Evolutionary conservation across 768 basidiomycete genomes (phyloP), one percentile per base, ranked within the genome.

Genomic region (Leucocoprinus leucothites): DNA sequence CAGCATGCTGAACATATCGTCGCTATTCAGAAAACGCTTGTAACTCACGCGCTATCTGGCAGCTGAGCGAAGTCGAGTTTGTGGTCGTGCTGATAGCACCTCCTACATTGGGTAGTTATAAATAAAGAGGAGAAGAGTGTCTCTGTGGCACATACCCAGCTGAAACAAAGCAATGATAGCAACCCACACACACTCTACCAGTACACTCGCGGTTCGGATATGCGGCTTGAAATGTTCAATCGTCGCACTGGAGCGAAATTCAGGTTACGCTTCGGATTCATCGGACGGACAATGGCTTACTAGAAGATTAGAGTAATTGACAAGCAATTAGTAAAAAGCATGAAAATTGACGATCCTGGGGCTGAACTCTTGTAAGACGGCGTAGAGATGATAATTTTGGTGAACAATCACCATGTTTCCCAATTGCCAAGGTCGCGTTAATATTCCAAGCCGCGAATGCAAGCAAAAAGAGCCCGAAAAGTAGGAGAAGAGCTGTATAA

Each of bases 361-460:
- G 71, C 83, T 82, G 59, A 25, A 51, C 14, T 58, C 36, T 48
- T 46, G 31, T 19, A 11, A 31, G 28, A 18, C 26, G 13, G 13
- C 4, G 18, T 16, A 13, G n/a, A 48, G 31, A n/a, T 35, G 22
- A 38, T 38, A 38, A 22, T 42, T 1, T 9, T 13, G 25, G 61
- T 73, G 53, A 58, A 81, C 82, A 71, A 71, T 62, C 53, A 69
- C 54, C 40, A 24, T 43, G 48, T 19, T 35, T 48, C 3, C 69
- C 71, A 9, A 65, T 63, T 9, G 68, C 65, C 49, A 61, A 66
- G 18, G 72, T 71, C 14, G 73, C 69, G 48, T 69, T 67, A 19
- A 84, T 65, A 61, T 82, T 82, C 85, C 84, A 86, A 36, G 77
- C 73, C 6, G 84, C 76, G 58, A 86, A 84, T 21, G 78, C 73